Percentiles rank a stretch among this genome's conserved stretches.
phyloP scores from a whole-genome alignment of 768 basidiomycete genomes.

The Hemileccinum impolitum region DNA sequence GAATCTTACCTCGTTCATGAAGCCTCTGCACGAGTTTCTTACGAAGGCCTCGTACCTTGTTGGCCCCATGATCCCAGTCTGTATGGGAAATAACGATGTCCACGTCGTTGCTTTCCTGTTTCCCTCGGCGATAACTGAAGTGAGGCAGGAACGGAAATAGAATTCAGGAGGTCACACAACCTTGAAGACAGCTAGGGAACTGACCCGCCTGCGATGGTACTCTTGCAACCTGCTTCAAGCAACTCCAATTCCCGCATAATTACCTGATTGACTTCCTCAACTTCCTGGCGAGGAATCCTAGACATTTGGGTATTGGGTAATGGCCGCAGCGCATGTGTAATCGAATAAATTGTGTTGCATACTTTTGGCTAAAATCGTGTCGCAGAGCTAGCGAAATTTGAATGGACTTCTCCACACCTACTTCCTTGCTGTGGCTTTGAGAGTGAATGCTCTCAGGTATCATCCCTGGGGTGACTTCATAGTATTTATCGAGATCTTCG shows the following conservation, averaged over 20 bases:
- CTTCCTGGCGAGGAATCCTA: conserved; percentile 73
- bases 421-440: conserved; percentile 15
- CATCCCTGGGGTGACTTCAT: conserved; percentile 41
- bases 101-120: conserved; percentile 76
- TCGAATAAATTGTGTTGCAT: conserved; percentile 5
- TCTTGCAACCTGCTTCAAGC: conserved; percentile 64
- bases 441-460: conserved; percentile 24
- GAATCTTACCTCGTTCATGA: conserved; percentile 48
- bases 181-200: conserved; percentile 19
- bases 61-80: conserved; percentile 39
- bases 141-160: background rate
- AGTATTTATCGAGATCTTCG: conserved; percentile 65
- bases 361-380: conserved; percentile 53
- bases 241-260: conserved; percentile 65
- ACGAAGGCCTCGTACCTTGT: conserved; percentile 59
- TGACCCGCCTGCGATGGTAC: conserved; percentile 81
- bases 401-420: conserved; percentile 40
- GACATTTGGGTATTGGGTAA: background rate
- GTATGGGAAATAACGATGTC: conserved; percentile 87
- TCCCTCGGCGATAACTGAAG: conserved; percentile 79
- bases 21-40: conserved; percentile 56
- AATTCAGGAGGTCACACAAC: background rate
- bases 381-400: conserved; percentile 58
- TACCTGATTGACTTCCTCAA: conserved; percentile 67
- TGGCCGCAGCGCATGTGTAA: background rate